phyloP scores from a whole-genome alignment of 1,284 basidiomycete genomes.

The Sanghuangporus sanghuang region DNA sequence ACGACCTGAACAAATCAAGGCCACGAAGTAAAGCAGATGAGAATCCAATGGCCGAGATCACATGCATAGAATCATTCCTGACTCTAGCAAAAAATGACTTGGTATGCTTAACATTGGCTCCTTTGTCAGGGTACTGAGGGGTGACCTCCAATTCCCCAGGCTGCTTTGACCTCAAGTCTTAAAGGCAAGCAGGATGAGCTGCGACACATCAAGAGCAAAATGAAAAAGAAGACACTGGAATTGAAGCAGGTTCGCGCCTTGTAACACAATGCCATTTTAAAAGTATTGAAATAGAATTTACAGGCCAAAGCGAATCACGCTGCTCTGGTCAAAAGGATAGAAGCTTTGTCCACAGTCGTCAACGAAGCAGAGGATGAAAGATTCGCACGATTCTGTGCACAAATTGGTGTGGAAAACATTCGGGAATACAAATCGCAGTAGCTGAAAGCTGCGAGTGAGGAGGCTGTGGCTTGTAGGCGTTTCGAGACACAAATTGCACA shows the following conservation, averaged over 20 bases:
- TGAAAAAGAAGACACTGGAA: slow-evolving; percentile 63
- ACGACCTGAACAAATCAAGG: slow-evolving; percentile 78
- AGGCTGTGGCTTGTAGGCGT: slow-evolving; percentile 78
- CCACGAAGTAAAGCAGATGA: slow-evolving; percentile 83
- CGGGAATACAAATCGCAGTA: slow-evolving; percentile 95
- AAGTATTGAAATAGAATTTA: neutral
- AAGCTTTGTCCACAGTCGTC: too few species aligned
- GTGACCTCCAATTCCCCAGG: slow-evolving; percentile 74
- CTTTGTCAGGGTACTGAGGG: too few species aligned
- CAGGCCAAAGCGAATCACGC: slow-evolving; percentile 52
- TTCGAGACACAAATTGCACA: slow-evolving; percentile 88
- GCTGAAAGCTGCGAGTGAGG: slow-evolving; percentile 81
- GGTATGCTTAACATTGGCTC: too few species aligned
- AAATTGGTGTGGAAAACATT: too few species aligned
- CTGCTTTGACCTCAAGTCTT: slow-evolving; percentile 56
- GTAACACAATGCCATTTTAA: neutral
- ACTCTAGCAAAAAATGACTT: too few species aligned
- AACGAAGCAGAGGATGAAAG: too few species aligned
- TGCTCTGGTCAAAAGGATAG: slow-evolving; percentile 50
- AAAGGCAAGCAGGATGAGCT: slow-evolving; percentile 75
- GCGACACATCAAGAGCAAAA: slow-evolving; percentile 67
- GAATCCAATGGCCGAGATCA: slow-evolving; percentile 69
- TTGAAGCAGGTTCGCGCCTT: slow-evolving; percentile 49
- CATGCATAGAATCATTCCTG: too few species aligned
- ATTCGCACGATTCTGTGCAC: too few species aligned